Base-by-base conservation (phyloP, 2,329 filamentous ascomycete species). In the Claviceps lovelessii region DNA sequence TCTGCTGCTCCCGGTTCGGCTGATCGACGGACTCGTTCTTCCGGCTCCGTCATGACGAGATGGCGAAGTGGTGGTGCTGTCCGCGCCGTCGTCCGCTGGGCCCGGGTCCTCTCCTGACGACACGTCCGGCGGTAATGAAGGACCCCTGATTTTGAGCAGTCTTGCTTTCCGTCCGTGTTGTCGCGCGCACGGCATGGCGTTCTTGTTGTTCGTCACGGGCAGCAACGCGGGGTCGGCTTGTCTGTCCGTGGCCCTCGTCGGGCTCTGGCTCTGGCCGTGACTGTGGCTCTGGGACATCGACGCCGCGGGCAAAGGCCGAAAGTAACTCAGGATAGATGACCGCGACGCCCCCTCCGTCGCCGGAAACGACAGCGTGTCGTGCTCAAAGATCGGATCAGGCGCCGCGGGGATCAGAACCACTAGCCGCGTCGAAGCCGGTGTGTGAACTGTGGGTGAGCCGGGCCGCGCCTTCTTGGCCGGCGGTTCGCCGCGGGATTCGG, bases 311-410 rank as follows among this genome's bases (percentile, higher is more conserved):
- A 67, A n/a, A 2, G 67, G 71, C 42, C 69, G 69, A 59, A 74
- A 74, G 56, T 73, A 74, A 54, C 60, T 68, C 50, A 73, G 57
- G 6, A 74, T 74, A 0, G 71, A 72, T 0, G 64, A 62, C 52
- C 68, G 53, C 28, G 5, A 35, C 17, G 5, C 41, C 15, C 39
- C 55, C 35, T 33, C 52, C 10, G 31, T 37, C n/a, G 46, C 47
- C 19, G 51, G 47, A 15, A 46, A 17, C 2, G 47, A 39, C n/a
- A 48, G 13, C 28, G 47, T 2, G 45, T 54, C 6, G 49, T 33
- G 7, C 51, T 54, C 2, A 17, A 41, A 41, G 17, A 17, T 17
- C 37, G 37, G 13, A 17, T 15, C 37, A 17, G 37, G 37, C 37
- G 37, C 37, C 52, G 41, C 19, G 1, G 49, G 47, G 9, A 28